Evolutionary conservation across 2,329 filamentous ascomycete species (phyloP).

Genomic region (Ceratocystis eucalypticola): DNA sequence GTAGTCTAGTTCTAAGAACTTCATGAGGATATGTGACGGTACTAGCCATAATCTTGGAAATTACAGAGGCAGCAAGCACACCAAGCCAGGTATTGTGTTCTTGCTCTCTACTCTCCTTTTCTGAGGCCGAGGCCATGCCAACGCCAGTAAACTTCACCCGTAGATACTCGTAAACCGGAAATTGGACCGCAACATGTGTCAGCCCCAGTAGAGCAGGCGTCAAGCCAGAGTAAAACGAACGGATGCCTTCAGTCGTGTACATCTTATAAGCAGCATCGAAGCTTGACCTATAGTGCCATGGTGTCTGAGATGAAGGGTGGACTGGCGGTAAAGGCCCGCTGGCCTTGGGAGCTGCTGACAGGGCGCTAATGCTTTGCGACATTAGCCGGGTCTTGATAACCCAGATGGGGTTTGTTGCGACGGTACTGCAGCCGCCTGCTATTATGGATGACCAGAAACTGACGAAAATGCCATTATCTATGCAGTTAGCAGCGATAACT

Average conservation of each 20-base stretch:
- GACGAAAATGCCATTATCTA: constrained; percentile 35
- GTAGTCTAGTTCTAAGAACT: constrained; percentile 81
- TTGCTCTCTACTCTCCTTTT: constrained; percentile 26
- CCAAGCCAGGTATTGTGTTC: constrained; percentile 53
- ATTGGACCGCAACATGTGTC: constrained; percentile 92
- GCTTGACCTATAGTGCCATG: constrained; percentile 85
- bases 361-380: constrained; percentile 59
- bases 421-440: constrained; percentile 81
- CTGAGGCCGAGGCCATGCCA: constrained; percentile 61
- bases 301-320: constrained; percentile 45
- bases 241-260: constrained; percentile 78
- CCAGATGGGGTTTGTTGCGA: constrained; percentile 96
- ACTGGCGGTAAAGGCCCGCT: constrained; percentile 33
- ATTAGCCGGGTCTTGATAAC: constrained; percentile 97
- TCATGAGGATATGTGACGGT: constrained; percentile 95
- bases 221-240: constrained; percentile 89
- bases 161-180: constrained; percentile 87
- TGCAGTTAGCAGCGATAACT: constrained; percentile 7
- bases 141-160: constrained; percentile 83
- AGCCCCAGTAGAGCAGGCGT: constrained; percentile 83
- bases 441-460: constrained; percentile 83
- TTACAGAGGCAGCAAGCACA: constrained; percentile 73
- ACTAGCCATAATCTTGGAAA: constrained; percentile 90
- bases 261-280: constrained; percentile 89
- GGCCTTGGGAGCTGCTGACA: constrained; percentile 27